phyloP scores from a whole-genome alignment of 495 filamentous ascomycete species.

The Aspergillus leporis region DNA sequence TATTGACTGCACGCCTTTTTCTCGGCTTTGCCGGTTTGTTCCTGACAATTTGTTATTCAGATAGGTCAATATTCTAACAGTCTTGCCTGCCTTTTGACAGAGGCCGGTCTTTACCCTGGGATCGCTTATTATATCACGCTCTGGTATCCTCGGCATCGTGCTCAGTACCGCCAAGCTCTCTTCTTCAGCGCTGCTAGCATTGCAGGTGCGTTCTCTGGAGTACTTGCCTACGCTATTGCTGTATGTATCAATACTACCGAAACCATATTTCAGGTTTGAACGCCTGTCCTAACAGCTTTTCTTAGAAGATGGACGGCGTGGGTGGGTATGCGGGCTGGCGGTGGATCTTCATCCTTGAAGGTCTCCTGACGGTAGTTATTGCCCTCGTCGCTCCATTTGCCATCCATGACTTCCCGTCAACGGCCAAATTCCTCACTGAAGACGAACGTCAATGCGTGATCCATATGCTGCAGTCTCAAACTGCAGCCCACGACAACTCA shows the following conservation, averaged over 20 bases:
- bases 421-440: slow-evolving; percentile 51
- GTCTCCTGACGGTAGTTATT: slow-evolving; percentile 59
- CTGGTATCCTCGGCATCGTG: slow-evolving; percentile 69
- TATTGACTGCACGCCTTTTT: slow-evolving; percentile 63
- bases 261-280: neutral
- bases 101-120: slow-evolving; percentile 65
- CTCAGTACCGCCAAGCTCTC: slow-evolving; percentile 65
- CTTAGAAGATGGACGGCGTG: slow-evolving; percentile 63
- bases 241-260: slow-evolving; percentile 21
- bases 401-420: slow-evolving; percentile 67
- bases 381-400: slow-evolving; percentile 59
- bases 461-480: slow-evolving; percentile 51
- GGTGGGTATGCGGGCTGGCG: slow-evolving; percentile 66
- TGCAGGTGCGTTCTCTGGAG: slow-evolving; percentile 67
- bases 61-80: neutral
- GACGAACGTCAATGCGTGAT: slow-evolving; percentile 53
- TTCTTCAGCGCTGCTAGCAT: slow-evolving; percentile 70
- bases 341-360: slow-evolving; percentile 75
- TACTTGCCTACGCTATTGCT: slow-evolving; percentile 61
- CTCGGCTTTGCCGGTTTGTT: slow-evolving; percentile 61
- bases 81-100: slow-evolving; percentile 6
- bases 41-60: neutral
- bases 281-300: neutral
- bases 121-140: slow-evolving; percentile 73
- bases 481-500: slow-evolving; percentile 21